phyloP scores from a whole-genome alignment of 2,329 filamentous ascomycete genomes.

The Phaeosphaeria sp. region DNA sequence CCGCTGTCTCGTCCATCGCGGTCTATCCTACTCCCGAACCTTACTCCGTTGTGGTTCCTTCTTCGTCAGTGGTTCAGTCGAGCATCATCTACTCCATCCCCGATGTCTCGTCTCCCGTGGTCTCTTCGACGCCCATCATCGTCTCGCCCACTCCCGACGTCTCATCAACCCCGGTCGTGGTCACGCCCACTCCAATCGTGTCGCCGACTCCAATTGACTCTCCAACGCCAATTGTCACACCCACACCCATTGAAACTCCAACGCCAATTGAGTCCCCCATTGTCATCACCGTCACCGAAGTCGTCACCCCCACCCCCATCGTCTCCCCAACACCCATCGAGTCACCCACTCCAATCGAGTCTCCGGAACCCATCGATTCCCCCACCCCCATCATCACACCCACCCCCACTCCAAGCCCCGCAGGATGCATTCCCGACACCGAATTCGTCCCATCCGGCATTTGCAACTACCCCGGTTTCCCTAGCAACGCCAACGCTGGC shows the following conservation, averaged over 20 bases:
- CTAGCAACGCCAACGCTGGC: neutral
- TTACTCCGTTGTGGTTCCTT: neutral
- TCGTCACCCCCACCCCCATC: neutral
- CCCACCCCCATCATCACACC: neutral
- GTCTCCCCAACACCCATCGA: neutral
- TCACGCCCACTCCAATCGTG: neutral
- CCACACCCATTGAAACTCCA: neutral
- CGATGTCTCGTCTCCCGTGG: neutral
- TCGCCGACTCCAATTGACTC: neutral
- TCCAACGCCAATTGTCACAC: neutral
- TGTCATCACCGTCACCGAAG: neutral
- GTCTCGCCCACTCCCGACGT: neutral
- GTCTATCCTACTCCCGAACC: neutral
- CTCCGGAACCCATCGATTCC: neutral
- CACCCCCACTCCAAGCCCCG: neutral
- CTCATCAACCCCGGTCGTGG: neutral
- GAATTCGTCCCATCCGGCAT: neutral
- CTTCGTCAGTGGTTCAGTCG: neutral
- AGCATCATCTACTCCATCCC: neutral
- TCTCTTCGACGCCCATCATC: neutral
- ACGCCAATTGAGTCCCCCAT: neutral
- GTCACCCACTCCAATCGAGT: neutral
- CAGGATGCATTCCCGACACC: too few species aligned
- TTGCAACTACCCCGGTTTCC: neutral
- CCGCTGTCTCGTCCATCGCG: neutral